Base-by-base conservation (phyloP, 306 rosid genomes). In the Prunus mira region DNA sequence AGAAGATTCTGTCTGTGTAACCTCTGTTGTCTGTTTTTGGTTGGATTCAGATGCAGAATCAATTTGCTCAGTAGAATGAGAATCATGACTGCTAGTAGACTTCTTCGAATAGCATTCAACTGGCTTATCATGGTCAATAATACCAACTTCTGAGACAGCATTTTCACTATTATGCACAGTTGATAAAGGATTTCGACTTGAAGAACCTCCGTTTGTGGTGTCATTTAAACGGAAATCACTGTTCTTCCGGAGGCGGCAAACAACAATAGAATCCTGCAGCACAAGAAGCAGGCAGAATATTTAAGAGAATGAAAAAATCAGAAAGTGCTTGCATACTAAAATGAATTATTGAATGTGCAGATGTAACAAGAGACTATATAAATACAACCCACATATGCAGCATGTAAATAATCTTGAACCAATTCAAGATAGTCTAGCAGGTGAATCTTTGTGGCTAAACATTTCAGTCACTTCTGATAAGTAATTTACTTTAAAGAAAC, bases 171-270 rank as follows among this genome's bases (percentile, higher is more conserved):
- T 89, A 20, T 78, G 88, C 56, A 83, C 57, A 75, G 80, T 32
- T 19, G 82, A 79, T 0, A 55, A 68, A 18, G 66, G 81, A 34
- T 80, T 46, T 75, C 66, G 94, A 80, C 85, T 83, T 27, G 97
- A 73, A 72, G 89, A 74, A 64, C 89, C 91, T 84, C 65, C 83
- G 67, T 89, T 89, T 7, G 79, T 34, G 32, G 85, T 20, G 69
- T 89, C 91, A 20, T 54, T 86, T 63, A 63, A 41, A 49, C 82
- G 89, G 54, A 94, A 91, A 19, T 90, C 93, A 7, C 78, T 43
- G 83, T 94, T 94, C 88, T 76, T 94, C 75, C 91, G 87, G 49
- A 94, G 95, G 32, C 96, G 98, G 79, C 97, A 94, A 72, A 94
- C 84, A 1, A 94, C 97, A 87, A 90, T 79, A 43, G 88, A 84